Evolutionary conservation across 1,284 basidiomycete genomes (phyloP).

Genomic region (Stygiomarasmius scandens): DNA sequence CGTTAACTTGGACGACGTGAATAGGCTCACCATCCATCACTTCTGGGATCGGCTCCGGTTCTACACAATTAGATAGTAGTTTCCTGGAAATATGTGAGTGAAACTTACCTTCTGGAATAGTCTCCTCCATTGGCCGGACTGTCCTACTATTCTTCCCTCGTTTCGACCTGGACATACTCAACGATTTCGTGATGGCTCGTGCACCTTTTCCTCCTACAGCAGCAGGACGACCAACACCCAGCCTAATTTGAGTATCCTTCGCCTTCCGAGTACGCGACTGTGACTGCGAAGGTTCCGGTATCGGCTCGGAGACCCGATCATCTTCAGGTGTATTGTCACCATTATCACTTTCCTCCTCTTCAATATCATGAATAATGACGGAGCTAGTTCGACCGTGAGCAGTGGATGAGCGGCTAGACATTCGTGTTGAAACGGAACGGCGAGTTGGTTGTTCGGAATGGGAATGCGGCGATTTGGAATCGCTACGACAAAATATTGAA

Average conservation of each 20-base stretch:
- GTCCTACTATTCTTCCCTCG: constrained; percentile 48
- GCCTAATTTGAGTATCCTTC: constrained; percentile 65
- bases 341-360: constrained; percentile 41
- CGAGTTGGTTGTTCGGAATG: constrained; percentile 28
- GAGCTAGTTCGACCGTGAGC: constrained; percentile 39
- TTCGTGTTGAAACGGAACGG: constrained; percentile 47
- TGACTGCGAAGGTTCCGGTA: constrained; percentile 22
- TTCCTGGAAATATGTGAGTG: background rate
- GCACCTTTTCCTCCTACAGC: constrained; percentile 65
- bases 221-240: constrained; percentile 74
- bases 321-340: constrained; percentile 2
- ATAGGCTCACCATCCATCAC: constrained; percentile 16
- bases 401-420: constrained; percentile 33
- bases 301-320: constrained; percentile 26
- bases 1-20: background rate
- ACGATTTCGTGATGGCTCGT: constrained; percentile 61
- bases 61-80: constrained; percentile 18
- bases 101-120: constrained; percentile 57
- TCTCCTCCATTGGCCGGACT: constrained; percentile 52
- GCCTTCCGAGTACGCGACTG: constrained; percentile 62
- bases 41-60: constrained; percentile 30
- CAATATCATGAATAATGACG: constrained; percentile 50
- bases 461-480: constrained; percentile 25
- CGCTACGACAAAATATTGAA: background rate
- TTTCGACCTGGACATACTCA: constrained; percentile 50